Conservation (phyloP, 768 basidiomycete genomes). For the Termitomyces sp. region DNA sequence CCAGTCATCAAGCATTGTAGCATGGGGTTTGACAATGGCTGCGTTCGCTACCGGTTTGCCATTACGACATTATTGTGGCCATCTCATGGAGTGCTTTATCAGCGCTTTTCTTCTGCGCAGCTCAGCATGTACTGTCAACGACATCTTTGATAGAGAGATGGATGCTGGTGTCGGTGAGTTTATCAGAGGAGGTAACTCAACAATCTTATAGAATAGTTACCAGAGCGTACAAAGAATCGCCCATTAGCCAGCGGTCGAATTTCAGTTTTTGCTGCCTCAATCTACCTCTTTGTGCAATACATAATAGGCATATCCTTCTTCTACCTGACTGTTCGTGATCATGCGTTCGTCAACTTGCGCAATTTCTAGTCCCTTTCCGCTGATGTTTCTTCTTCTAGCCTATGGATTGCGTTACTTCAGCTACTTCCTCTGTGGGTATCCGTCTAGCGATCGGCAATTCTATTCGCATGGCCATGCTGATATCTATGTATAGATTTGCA, state of each 20-base stretch:
- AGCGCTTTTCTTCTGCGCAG: conserved; percentile 39
- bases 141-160: conserved; percentile 48
- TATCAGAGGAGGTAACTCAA: neutral
- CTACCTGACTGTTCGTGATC: conserved; percentile 13
- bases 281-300: conserved; percentile 39
- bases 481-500: conserved; percentile 23
- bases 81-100: conserved; percentile 29
- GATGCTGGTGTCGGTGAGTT: conserved; percentile 48
- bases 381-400: conserved; percentile 13
- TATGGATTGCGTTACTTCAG: conserved; percentile 39
- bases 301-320: conserved; percentile 35
- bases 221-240: conserved; percentile 44
- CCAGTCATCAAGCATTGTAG: conserved; percentile 17
- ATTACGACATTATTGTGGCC: conserved; percentile 22
- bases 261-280: conserved; percentile 33
- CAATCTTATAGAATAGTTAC: neutral
- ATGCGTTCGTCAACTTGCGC: conserved; percentile 11
- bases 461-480: neutral
- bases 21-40: conserved; percentile 49
- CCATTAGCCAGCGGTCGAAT: conserved; percentile 47
- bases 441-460: neutral
- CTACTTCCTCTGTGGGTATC: conserved; percentile 38
- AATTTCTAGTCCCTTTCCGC: neutral
- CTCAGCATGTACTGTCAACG: conserved; percentile 52
- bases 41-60: conserved; percentile 31